Evolutionary conservation across 176 grass and related monocot genomes (phyloP), one percentile per base, ranked within the genome.

Genomic region (Aegilops tauschii): DNA sequence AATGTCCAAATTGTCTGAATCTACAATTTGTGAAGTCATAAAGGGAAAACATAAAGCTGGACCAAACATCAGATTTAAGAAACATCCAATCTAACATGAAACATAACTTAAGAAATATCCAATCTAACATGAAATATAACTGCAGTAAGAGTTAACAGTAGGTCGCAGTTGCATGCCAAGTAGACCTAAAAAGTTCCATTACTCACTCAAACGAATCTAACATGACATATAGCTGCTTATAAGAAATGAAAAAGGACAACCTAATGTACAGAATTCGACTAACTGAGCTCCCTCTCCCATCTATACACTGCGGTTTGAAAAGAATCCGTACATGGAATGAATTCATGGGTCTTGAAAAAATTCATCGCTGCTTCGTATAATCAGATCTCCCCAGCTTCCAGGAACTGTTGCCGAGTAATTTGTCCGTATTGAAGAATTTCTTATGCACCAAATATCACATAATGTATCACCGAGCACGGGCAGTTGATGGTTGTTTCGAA

Each of bases 211-310:
- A 71, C 80, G 67, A 91, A 85, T 77, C 90, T 91, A 88, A 81
- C 76, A 91, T 69, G 31, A 77, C 81, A 91, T 91, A 70, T 85
- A 27, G 63, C 77, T 85, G 86, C 82, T 85, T 91, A 69, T 81
- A 88, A 88, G 47, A 91, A 81, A 70, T 56, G 78, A 80, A 80
- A 71, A 72, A 95, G 82, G 90, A 83, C 80, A 93, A 89, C 78
- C 84, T 95, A 96, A 96, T 96, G 79, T 96, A 96, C 94, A 96
- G 76, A 85, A 82, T 91, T 77, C 74, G 79, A 88, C 91, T 95
- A 93, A 91, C 77, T 89, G 79, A 93, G 83, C 93, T 88, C 87
- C 84, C 88, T 91, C 85, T 91, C 89, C 84, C 54, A 78, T 78
- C 90, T 95, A 92, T 91, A 87, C 91, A 91, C 80, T 68, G 77